Evolutionary conservation across 306 rosid species (phyloP).

Genomic region (Prinsepia uniflora): DNA sequence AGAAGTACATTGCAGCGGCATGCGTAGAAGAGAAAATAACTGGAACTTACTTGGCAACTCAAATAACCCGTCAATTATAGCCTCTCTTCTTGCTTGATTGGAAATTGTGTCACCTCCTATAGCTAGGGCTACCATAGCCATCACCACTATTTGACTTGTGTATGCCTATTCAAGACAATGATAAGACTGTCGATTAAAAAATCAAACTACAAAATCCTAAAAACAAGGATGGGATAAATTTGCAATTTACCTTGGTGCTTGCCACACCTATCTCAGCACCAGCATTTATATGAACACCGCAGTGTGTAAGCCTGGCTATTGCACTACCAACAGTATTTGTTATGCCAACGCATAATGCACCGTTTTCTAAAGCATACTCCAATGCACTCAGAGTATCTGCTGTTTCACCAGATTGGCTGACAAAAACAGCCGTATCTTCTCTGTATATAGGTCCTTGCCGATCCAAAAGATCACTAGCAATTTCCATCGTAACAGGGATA

Average conservation of each 20-base stretch:
- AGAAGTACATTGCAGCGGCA: conserved; percentile 12
- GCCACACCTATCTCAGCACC: conserved; percentile 99
- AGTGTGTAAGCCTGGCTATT: conserved; percentile 90
- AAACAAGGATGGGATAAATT: conserved; percentile 14
- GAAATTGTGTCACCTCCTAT: conserved; percentile 91
- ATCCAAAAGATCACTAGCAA: conserved; percentile 96
- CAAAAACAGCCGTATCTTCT: conserved; percentile 96
- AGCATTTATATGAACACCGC: conserved; percentile 97
- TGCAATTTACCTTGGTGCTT: conserved; percentile 82
- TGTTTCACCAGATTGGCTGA: conserved; percentile 99
- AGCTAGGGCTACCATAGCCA: conserved; percentile 96
- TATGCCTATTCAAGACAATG: conserved; percentile 57
- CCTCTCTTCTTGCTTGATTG: conserved; percentile 76
- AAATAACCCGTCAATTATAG: conserved; percentile 78
- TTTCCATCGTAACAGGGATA: conserved; percentile 95
- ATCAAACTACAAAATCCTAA: neutral
- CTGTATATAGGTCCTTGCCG: conserved; percentile 92
- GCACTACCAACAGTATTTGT: conserved; percentile 95
- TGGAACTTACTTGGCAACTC: conserved; percentile 83
- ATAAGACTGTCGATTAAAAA: neutral
- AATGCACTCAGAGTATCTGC: conserved; percentile 88
- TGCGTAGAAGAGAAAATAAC: conserved; percentile 6
- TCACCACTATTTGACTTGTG: conserved; percentile 97
- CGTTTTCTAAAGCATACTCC: conserved; percentile 90
- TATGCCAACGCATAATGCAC: conserved; percentile 94